phyloP scores from a whole-genome alignment of 78 protist species.

The Dictyostelium brefeldianum region DNA sequence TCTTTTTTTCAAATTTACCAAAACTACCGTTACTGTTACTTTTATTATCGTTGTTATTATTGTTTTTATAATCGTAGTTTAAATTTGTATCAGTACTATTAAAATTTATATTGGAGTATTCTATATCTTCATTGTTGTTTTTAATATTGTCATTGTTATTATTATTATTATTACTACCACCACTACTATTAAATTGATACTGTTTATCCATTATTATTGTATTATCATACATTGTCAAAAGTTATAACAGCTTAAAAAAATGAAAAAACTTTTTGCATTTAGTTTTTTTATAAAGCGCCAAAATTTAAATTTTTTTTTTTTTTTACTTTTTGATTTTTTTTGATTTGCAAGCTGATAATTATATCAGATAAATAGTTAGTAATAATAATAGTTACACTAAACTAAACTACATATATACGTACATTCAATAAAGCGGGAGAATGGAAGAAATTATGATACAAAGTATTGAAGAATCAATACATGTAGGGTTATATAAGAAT shows the following conservation, averaged over 20 bases:
- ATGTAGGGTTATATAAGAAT: neutral
- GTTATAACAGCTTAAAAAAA: neutral
- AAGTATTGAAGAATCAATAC: conserved; percentile 18
- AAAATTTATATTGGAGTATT: neutral
- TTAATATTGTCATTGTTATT: conserved; percentile 1
- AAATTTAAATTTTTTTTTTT: neutral
- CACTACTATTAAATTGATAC: neutral
- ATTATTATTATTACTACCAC: conserved; percentile 1
- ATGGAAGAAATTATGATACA: conserved; percentile 9
- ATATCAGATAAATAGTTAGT: too few relatives aligned
- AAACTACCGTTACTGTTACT: neutral
- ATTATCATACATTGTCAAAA: too few relatives aligned
- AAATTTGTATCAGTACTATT: neutral
- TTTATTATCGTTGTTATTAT: neutral
- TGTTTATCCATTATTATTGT: neutral
- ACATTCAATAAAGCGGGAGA: neutral
- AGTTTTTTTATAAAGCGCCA: neutral
- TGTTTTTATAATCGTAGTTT: neutral
- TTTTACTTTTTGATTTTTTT: neutral
- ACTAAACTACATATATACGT: too few relatives aligned
- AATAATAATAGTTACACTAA: too few relatives aligned
- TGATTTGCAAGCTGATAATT: too few relatives aligned
- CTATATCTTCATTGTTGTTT: neutral
- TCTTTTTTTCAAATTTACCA: neutral
- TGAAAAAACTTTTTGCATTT: too few relatives aligned